Evolutionary conservation across 2,329 filamentous ascomycete species (phyloP), one percentile per base, ranked within the genome.

Genomic region (Colletotrichum sp.): DNA sequence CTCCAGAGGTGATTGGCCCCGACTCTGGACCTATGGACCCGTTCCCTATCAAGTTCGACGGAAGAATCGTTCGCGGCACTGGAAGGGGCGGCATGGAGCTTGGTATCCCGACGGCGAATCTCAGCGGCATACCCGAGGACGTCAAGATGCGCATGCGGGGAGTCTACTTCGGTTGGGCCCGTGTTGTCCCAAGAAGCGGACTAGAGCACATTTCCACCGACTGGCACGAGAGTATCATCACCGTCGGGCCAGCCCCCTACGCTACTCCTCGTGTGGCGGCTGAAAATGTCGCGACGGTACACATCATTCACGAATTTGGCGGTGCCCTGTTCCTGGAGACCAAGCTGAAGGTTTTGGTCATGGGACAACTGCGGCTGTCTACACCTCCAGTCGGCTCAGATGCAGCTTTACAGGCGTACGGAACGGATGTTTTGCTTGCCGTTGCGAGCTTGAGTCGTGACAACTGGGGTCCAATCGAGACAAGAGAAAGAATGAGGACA

Each of bases 151-250:
- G 89, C 4, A 85, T 94, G 66, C 84, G 86, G 14, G 93, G 93
- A 0, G 87, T 93, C 8, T 95, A 93, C 79, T 91, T 93, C 52
- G 92, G 91, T 4, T 95, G 93, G 93, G 90, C 89, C 0, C 83
- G 88, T 1, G 79, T 91, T 3, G 77, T 87, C 2, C 83, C 85
- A 0, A 81, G 81, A 1, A 82, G 84, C 26, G 80, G 79, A 0
- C 77, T 80, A 4, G 84, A 85, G 4, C 81, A 81, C 5, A 67
- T 85, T 3, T 82, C 85, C 0, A 75, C 82, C 5, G 85, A 87
- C 36, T 95, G 93, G 93, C 86, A 89, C 76, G 89, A 92, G 78
- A 87, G 88, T 4, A 84, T 94, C 13, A 87, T 94, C 64, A 90
- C 89, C 0, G 86, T 93, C 21, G 88, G 88, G 0, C 89, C 90